Evolutionary conservation across 352 stramenopile species (phyloP), one percentile per base, ranked within the genome.

Genomic region (Phytophthora podocarpi): DNA sequence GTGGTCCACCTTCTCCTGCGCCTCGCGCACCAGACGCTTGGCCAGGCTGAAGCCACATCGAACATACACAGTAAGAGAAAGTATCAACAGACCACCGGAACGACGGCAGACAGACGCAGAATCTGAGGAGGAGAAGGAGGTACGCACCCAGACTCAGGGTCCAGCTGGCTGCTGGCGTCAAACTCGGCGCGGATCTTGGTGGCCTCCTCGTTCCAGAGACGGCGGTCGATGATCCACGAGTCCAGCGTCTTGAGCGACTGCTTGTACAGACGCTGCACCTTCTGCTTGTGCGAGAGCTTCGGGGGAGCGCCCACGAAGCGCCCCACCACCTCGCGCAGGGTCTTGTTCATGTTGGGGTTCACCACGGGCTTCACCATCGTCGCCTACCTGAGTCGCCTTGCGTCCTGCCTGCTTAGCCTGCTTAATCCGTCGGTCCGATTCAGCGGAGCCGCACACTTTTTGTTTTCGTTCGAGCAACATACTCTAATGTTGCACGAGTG

Each of bases 131-230:
- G n/a, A 36, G 4, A 16, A 36, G 31, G 10, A 36, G n/a, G 9
- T 5, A 70, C 70, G 30, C 51, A 94, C 80, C 78, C 84, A 8
- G 80, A 90, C 27, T 87, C 59, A 8, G 75, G 58, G 47, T 83
- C 77, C 27, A 95, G 59, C 42, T 36, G 24, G 47, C 70, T 68
- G 76, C 96, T 84, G 31, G 68, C 62, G 64, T 99, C 90, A 70
- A 99, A 99, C 59, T 97, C 69, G 21, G 80, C 89, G 65, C 96
- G 82, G 64, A 99, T 88, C 68, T 95, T 92, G 47, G 88, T 97
- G 59, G 89, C 85, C 76, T 98, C 90, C 28, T 98, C 88, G 74
- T 98, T 95, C 80, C 97, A 99, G 59, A 98, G 85, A 58, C 98
- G 91, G 60, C 96, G 89, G 78, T 98, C 95, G 59, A 98, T 97